Evolutionary conservation across 2,329 filamentous ascomycete genomes (phyloP).

Genomic region (Dactylellina haptotyla): DNA sequence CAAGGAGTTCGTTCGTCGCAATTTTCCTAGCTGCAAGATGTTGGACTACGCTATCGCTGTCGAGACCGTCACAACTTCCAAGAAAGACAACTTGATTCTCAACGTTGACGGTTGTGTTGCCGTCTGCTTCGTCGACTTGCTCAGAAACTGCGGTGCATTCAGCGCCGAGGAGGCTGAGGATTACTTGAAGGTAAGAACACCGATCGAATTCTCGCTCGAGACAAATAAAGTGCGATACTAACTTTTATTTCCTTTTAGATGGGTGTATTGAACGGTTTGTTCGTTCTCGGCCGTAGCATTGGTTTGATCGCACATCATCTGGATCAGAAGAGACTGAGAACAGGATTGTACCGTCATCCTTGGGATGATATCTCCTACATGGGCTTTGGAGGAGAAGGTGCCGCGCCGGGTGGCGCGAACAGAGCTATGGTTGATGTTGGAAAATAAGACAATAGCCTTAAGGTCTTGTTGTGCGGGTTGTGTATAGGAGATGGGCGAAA

Average conservation of each 20-base stretch:
- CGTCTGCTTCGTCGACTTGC: slow-evolving; percentile 97
- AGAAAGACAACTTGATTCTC: slow-evolving; percentile 99
- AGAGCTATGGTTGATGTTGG: slow-evolving; percentile 85
- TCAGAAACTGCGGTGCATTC: slow-evolving; percentile 98
- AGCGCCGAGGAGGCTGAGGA: slow-evolving; percentile 95
- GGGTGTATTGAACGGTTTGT: slow-evolving; percentile 99
- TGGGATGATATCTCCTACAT: slow-evolving; percentile 99
- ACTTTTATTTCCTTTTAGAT: slow-evolving; percentile 65
- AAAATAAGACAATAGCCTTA: slow-evolving; percentile 20
- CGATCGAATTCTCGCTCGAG: background rate
- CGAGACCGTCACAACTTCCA: slow-evolving; percentile 96
- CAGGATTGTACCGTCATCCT: slow-evolving; percentile 97
- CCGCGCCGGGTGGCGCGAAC: slow-evolving; percentile 78
- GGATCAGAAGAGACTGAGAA: slow-evolving; percentile 98
- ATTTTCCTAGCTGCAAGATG: slow-evolving; percentile 97
- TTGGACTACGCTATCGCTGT: slow-evolving; percentile 98
- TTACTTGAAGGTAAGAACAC: slow-evolving; percentile 74
- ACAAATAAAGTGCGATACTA: background rate
- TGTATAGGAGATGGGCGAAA: background rate
- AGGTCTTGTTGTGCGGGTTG: background rate
- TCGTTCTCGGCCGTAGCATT: slow-evolving; percentile 95
- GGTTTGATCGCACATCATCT: slow-evolving; percentile 99
- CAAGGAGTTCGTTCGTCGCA: slow-evolving; percentile 97
- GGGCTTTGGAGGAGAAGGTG: slow-evolving; percentile 79
- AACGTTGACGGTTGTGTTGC: slow-evolving; percentile 99